Evolutionary conservation across 2,329 filamentous ascomycete species (phyloP).

Genomic region (Xylariaceae sp.): DNA sequence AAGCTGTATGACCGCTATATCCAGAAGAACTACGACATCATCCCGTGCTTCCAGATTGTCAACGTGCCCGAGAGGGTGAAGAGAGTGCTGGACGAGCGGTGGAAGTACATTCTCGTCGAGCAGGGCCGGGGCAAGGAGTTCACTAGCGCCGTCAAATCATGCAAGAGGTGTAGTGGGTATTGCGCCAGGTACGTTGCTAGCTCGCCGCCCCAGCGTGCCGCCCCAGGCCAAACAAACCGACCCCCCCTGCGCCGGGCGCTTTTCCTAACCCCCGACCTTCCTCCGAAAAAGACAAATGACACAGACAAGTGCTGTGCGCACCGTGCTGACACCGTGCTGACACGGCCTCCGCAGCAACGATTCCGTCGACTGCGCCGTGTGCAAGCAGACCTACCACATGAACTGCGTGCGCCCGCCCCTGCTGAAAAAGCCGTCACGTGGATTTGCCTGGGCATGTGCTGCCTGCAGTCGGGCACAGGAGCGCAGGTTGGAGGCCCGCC

Average conservation of each 20-base stretch:
- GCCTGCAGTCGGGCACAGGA: slow-evolving; percentile 95
- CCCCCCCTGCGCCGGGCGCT: slow-evolving; percentile 6
- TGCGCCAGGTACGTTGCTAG: slow-evolving; percentile 69
- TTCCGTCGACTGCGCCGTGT: slow-evolving; percentile 95
- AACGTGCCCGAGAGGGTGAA: slow-evolving; percentile 95
- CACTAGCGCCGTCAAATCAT: slow-evolving; percentile 90
- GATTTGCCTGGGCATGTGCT: slow-evolving; percentile 96
- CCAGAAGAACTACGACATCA: slow-evolving; percentile 93
- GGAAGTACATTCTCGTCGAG: slow-evolving; percentile 94
- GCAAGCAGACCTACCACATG: slow-evolving; percentile 95
- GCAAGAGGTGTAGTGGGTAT: slow-evolving; percentile 85
- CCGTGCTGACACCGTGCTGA: too few species aligned
- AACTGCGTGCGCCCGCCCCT: slow-evolving; percentile 89
- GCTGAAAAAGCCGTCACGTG: slow-evolving; percentile 90
- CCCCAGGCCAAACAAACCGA: slow-evolving; percentile 4
- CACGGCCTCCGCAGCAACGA: slow-evolving; percentile 71
- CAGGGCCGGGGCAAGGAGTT: slow-evolving; percentile 89
- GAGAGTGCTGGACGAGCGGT: slow-evolving; percentile 89
- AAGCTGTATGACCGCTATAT: slow-evolving; percentile 98
- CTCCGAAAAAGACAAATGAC: too few species aligned
- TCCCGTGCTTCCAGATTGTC: slow-evolving; percentile 85
- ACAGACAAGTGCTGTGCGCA: too few species aligned
- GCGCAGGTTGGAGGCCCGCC: slow-evolving; percentile 79
- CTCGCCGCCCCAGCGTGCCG: slow-evolving; percentile 5
- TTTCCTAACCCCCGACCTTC: too few species aligned